These are phyloP conservation scores for Bjerkandera adusta DNA, from an alignment of 1,284 basidiomycete species.

Conservation along the genomic window DNA sequence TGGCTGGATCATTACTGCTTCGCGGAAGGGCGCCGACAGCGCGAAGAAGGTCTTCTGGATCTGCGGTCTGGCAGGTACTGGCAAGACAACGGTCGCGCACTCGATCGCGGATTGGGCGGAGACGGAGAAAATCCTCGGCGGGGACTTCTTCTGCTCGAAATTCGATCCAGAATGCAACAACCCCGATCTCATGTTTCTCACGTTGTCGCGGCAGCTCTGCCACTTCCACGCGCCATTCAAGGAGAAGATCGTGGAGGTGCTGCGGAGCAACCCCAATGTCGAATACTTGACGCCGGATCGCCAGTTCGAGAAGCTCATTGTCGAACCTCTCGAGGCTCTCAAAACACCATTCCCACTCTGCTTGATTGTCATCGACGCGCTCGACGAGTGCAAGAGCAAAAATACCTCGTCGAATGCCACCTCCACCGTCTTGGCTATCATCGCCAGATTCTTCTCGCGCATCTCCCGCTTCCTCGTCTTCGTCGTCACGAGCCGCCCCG, in stretches of 20 bases:
- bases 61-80: slow-evolving; percentile 15
- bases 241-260: slow-evolving; percentile 10
- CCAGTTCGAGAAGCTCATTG: slow-evolving; percentile 23
- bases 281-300: slow-evolving; percentile 6
- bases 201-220: slow-evolving; percentile 26
- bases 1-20: too few relatives aligned
- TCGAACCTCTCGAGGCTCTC: slow-evolving; percentile 20
- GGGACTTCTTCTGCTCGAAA: slow-evolving; percentile 32
- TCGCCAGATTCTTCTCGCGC: slow-evolving; percentile 11
- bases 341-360: slow-evolving; percentile 8
- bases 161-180: slow-evolving; percentile 20
- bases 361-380: slow-evolving; percentile 26
- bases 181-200: slow-evolving; percentile 21
- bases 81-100: slow-evolving; percentile 16
- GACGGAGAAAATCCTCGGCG: slow-evolving; percentile 20
- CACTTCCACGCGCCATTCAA: slow-evolving; percentile 15
- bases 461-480: too few relatives aligned
- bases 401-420: too few relatives aligned
- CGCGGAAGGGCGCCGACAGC: too few relatives aligned
- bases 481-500: slow-evolving; percentile 27
- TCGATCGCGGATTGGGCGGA: slow-evolving; percentile 13
- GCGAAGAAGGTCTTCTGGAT: slow-evolving; percentile 17
- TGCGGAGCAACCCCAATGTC: slow-evolving; percentile 16
- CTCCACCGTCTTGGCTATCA: slow-evolving; percentile 18
- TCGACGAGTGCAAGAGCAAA: slow-evolving; percentile 27